Base-by-base conservation (phyloP, 1,284 basidiomycete species). In the Ganoderma resinaceum region DNA sequence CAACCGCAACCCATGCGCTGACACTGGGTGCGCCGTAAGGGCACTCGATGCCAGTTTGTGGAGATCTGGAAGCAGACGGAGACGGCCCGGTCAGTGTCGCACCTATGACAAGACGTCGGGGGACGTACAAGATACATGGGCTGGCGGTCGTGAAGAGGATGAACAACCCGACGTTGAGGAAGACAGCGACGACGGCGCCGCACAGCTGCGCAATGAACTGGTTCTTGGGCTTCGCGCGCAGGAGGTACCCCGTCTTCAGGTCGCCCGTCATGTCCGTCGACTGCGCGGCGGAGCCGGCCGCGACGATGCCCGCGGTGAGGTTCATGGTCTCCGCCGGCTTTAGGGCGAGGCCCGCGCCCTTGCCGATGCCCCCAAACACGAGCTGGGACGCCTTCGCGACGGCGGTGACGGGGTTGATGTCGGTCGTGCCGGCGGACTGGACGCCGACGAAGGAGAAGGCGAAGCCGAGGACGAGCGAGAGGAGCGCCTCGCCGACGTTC, bases 361-460 rank as follows among this genome's bases (percentile, higher is more conserved):
- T 88, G 46, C 82, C 83, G 64, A 89, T 83, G 73, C 88, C 88
- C 75, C 88, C 88, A 71, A 90, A 87, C 67, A 90, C 82, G 68
- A 90, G 84, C 76, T 90, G 88, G 1, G 87, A 86, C 52, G 87
- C 85, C 77, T 87, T 87, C 29, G 86, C 87, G 67, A 87, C 85
- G 59, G 87, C 85, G 33, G 85, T 83, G 64, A 89, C 83, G 26
- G 88, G 88, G 77, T 89, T 90, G 74, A 89, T 82, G 72, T 89
- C 87, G 14, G 87, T 89, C 63, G 83, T 79, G 40, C 89, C 89
- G 62, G 86, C 80, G 63, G 85, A 87, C 78, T 91, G 88, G 16
- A 91, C 87, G 65, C 87, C 89, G 72, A 91, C 87, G 80, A 91
- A 90, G 42, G 89, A 90, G 82, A 91, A 91, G 61, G 90, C 65